Percentiles rank a stretch among this genome's conserved stretches.
phyloP scores from a whole-genome alignment of 2,329 filamentous ascomycete species.

The Epichloe uncinata region DNA sequence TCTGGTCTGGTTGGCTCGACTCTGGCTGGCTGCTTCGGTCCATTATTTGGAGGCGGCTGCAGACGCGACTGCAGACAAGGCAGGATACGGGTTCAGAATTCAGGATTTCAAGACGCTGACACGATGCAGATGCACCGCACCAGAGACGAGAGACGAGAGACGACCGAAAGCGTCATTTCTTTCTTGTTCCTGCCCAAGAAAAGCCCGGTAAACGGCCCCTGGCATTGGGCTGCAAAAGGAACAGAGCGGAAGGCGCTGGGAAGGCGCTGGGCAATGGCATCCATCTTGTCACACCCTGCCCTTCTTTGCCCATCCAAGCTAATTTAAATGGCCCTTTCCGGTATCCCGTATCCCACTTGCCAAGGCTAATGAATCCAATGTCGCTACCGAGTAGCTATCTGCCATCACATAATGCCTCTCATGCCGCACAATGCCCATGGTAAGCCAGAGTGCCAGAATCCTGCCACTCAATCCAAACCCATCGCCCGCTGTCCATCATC shows the following conservation, averaged over 20 bases:
- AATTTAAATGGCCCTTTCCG: not conserved
- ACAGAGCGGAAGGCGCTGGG: not conserved
- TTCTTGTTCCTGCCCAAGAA: too few species aligned
- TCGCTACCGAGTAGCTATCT: too few species aligned
- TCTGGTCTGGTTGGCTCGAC: not conserved
- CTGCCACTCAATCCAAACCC: not conserved
- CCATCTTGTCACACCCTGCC: not conserved
- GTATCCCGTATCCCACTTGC: not conserved
- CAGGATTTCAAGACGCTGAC: not conserved
- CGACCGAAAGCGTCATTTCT: too few species aligned
- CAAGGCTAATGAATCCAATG: not conserved
- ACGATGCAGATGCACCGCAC: not conserved
- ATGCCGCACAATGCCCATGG: not conserved
- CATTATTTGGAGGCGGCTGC: not conserved
- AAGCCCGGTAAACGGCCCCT: not conserved
- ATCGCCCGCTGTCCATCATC: not conserved
- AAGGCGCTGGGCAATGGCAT: too few species aligned
- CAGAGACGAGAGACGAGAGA: too few species aligned
- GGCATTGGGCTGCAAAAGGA: conserved; percentile 1
- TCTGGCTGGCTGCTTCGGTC: not conserved
- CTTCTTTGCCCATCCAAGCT: not conserved
- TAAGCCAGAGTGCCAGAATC: not conserved
- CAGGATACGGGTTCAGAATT: too few species aligned
- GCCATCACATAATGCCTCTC: not conserved
- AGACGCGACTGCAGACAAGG: not conserved